Evolutionary conservation across 148 eudicot species (phyloP).

Genomic region (Nyssa sinensis): DNA sequence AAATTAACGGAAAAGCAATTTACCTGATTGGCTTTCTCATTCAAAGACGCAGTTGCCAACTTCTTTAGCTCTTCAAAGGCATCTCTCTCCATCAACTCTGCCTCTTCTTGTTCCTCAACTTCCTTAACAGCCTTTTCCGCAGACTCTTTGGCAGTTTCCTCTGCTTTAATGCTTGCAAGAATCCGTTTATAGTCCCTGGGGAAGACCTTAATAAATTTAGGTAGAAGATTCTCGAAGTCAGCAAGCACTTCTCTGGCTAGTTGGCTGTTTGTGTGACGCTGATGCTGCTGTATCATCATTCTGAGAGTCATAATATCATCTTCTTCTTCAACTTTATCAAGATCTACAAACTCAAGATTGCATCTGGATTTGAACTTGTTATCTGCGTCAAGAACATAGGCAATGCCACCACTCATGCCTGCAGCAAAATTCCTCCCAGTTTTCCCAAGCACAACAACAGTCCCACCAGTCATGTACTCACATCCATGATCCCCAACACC

Average conservation of each 20-base stretch:
- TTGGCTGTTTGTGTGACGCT: constrained; percentile 87
- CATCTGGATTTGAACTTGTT: constrained; percentile 65
- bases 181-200: constrained; percentile 94
- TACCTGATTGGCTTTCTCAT: constrained; percentile 43
- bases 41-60: constrained; percentile 52
- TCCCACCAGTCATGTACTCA: constrained; percentile 99
- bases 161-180: constrained; percentile 66
- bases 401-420: constrained; percentile 98
- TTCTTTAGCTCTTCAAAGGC: constrained; percentile 93
- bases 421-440: constrained; percentile 99
- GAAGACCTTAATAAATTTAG: constrained; percentile 84
- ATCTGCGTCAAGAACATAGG: constrained; percentile 80
- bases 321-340: constrained; percentile 89
- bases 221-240: constrained; percentile 67
- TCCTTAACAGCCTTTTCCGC: constrained; percentile 47
- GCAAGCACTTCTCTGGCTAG: constrained; percentile 80
- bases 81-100: constrained; percentile 65
- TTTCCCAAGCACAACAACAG: constrained; percentile 82
- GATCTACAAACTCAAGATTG: constrained; percentile 90
- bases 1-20: background rate
- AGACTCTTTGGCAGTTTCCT: constrained; percentile 52
- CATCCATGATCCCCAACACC: constrained; percentile 99
- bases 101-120: constrained; percentile 59
- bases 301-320: constrained; percentile 80
- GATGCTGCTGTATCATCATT: constrained; percentile 98